These are phyloP conservation scores for Termitomyces titanicus DNA, from an alignment of 768 basidiomycete genomes.

Conservation along the genomic window DNA sequence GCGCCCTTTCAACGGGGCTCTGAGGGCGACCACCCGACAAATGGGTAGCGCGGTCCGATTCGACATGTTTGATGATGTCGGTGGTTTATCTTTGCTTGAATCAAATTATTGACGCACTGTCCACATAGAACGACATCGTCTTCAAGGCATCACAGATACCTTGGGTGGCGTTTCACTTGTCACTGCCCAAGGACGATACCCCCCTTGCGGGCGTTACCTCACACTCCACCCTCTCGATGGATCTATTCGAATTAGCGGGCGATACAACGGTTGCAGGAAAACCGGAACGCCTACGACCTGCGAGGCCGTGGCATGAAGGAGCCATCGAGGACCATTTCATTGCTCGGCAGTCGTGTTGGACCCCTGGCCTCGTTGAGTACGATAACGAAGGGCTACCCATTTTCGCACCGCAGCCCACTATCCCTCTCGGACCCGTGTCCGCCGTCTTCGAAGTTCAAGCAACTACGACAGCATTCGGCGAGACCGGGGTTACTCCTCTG, in stretches of 20 bases:
- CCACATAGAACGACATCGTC: neutral
- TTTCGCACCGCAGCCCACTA: neutral
- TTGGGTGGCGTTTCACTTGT: slow-evolving; percentile 1
- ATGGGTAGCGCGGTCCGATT: neutral
- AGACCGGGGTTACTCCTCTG: neutral
- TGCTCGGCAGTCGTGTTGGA: neutral
- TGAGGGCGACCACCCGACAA: neutral
- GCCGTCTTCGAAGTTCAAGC: slow-evolving; percentile 7
- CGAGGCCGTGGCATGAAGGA: neutral
- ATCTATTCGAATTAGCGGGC: neutral
- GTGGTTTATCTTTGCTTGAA: neutral
- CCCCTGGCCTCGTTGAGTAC: neutral
- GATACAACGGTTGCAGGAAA: neutral
- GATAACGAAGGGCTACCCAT: neutral
- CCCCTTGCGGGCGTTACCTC: neutral
- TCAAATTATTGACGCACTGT: neutral
- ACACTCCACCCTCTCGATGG: neutral
- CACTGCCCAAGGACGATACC: neutral
- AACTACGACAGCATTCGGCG: neutral
- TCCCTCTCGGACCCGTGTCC: neutral
- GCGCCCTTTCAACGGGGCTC: neutral
- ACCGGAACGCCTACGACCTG: neutral
- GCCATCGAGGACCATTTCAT: neutral
- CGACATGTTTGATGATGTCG: neutral
- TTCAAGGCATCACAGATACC: neutral